These are phyloP conservation scores for Ramaria sp. DNA, from an alignment of 768 basidiomycete species.

Conservation along the genomic window DNA sequence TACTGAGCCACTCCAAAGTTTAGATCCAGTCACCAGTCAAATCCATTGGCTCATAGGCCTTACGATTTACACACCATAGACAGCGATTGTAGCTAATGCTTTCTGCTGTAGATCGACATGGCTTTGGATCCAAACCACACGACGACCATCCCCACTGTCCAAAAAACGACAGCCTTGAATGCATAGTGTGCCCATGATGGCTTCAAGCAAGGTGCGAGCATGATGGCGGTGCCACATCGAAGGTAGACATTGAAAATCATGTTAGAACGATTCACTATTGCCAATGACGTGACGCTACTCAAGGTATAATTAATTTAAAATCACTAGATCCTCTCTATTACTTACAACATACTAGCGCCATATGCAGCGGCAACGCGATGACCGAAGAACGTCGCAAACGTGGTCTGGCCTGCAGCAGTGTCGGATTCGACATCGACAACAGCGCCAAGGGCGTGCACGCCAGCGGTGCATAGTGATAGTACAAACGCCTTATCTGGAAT, in stretches of 20 bases:
- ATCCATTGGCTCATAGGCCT: no score
- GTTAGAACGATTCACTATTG: background rate
- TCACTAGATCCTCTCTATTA: background rate
- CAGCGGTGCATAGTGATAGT: slow-evolving; percentile 10
- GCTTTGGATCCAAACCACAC: slow-evolving; percentile 11
- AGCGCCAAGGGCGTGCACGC: slow-evolving; percentile 13
- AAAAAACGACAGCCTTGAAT: slow-evolving; percentile 11
- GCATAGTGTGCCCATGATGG: slow-evolving; percentile 9
- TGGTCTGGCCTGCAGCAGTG: slow-evolving; percentile 11
- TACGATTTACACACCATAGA: no score
- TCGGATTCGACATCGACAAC: slow-evolving; percentile 12
- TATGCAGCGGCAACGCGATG: slow-evolving; percentile 1
- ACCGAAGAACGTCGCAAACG: slow-evolving; percentile 11
- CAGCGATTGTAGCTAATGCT: no score
- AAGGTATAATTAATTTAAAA: background rate
- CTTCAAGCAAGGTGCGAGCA: slow-evolving; percentile 6
- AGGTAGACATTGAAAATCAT: slow-evolving; percentile 10
- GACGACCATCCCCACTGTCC: slow-evolving; percentile 11
- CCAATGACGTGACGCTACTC: background rate
- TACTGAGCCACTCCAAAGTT: no score
- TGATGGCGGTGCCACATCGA: slow-evolving; percentile 4
- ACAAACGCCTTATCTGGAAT: slow-evolving; percentile 7
- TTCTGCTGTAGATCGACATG: no score
- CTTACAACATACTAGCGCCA: slow-evolving; percentile 10
- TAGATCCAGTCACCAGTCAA: no score